Base-by-base conservation (phyloP, 345 rosid genomes). In the Hirschfeldia incana region DNA sequence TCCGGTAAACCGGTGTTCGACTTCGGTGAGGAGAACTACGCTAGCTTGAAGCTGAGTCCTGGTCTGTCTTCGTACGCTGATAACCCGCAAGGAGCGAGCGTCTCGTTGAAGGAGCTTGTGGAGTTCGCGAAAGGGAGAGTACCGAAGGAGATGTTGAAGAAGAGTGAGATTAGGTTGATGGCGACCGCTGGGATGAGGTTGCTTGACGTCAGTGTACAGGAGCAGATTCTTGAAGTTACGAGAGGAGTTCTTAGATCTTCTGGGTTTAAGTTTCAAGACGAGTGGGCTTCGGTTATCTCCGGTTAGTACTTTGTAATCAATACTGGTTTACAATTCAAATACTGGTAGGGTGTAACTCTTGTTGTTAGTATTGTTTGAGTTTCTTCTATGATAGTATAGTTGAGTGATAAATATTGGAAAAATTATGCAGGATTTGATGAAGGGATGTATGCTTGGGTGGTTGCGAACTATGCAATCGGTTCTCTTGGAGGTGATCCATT, bases 131-230 rank as follows among this genome's bases (percentile, higher is more conserved):
- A 83, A 57, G 60, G 74, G 66, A 86, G 76, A 72, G 87, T 95
- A 51, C 93, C 98, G 0, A 65, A 66, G 9, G 88, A 77, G 37
- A 28, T 70, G 70, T 84, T 91, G 97, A 81, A 79, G 7, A 77
- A 86, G 85, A 91, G 90, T 12, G 99, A 90, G 59, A 81, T 95
- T 72, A 77, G 96, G 88, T 73, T 95, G 8, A 93, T 95, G 99
- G 97, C 97, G 1, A 95, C 99, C 0, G 99, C 98, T 7, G 99
- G 99, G 51, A 69, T 95, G 90, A 83, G 99, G 74, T 73, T 93
- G 81, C 85, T 95, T 69, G 87, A 88, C 16, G 12, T 73, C n/a
- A 67, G 60, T 21, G 84, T 85, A 69, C 98, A 88, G 55, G 85
- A 83, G 29, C 67, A 70, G 86, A 90, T 95, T 69, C 80, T 95